Evolutionary conservation across 2,329 filamentous ascomycete genomes (phyloP).

Genomic region (Colletotrichum phormii): DNA sequence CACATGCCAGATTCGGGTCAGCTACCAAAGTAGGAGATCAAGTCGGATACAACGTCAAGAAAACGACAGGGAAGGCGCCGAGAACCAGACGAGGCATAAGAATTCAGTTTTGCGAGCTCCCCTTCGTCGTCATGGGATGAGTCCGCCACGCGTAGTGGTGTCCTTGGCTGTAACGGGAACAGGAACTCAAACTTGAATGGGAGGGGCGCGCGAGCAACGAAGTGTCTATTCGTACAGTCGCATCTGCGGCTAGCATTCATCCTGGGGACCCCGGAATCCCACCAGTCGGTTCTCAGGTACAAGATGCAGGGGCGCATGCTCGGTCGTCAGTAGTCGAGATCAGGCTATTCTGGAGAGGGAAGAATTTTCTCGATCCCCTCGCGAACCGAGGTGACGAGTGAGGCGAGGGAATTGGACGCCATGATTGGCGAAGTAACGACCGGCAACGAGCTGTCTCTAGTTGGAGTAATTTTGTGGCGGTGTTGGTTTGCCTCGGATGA

Average conservation of each 20-base stretch:
- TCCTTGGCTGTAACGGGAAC: background rate
- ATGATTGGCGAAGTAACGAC: conserved; percentile 13
- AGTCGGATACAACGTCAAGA: background rate
- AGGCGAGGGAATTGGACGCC: background rate
- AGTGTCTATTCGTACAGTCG: conserved; percentile 1
- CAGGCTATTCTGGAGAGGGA: conserved; percentile 21
- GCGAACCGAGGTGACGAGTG: background rate
- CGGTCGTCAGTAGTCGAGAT: conserved; percentile 14
- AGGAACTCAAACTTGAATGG: background rate
- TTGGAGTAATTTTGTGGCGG: background rate
- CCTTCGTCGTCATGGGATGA: background rate
- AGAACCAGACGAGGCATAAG: background rate
- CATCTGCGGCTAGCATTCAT: conserved; percentile 21
- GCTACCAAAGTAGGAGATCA: background rate
- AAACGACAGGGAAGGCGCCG: background rate
- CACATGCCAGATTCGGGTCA: conserved; percentile 7
- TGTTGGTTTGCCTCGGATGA: conserved; percentile 1
- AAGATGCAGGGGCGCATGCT: conserved; percentile 14
- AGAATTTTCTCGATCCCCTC: background rate
- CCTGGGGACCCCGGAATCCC: conserved; percentile 31
- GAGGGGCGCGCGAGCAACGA: conserved; percentile 2
- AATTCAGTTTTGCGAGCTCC: background rate
- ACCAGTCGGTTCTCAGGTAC: conserved; percentile 27
- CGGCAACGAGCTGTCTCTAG: background rate
- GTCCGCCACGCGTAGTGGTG: conserved; percentile 3